Conservation (phyloP, 2,329 filamentous ascomycete species). For the Mollisiaceae sp. region DNA sequence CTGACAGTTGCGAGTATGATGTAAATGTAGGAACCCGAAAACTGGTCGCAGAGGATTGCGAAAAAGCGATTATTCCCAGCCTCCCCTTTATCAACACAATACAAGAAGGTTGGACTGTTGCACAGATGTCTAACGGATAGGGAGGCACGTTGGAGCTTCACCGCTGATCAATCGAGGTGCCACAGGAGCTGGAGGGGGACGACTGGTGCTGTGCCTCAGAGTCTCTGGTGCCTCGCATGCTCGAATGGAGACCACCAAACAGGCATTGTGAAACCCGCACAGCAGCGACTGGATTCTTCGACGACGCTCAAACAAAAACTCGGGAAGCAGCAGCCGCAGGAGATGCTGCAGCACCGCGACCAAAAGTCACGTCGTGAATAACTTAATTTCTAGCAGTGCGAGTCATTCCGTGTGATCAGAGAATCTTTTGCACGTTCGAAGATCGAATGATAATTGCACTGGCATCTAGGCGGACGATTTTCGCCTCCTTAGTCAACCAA, state of each 20-base stretch:
- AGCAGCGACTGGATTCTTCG: background rate
- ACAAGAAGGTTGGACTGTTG: background rate
- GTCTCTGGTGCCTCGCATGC: background rate
- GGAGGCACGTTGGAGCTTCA: background rate
- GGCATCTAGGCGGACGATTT: background rate
- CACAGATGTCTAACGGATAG: background rate
- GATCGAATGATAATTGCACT: conserved; percentile 12
- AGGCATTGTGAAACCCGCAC: background rate
- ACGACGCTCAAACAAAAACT: background rate
- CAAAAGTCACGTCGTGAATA: background rate
- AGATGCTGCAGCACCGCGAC: background rate
- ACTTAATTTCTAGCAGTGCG: background rate
- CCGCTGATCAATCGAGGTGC: background rate
- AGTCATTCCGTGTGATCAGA: background rate
- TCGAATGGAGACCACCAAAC: no score
- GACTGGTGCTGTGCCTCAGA: background rate
- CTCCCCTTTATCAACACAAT: background rate
- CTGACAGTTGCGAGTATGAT: conserved; percentile 9
- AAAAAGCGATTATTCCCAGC: background rate
- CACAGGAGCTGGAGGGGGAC: background rate
- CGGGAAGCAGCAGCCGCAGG: background rate
- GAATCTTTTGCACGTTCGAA: background rate
- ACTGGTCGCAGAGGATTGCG: background rate
- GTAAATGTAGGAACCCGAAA: conserved; percentile 7
- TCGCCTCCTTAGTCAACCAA: background rate